Evolutionary conservation across 495 filamentous ascomycete species (phyloP), one percentile per base, ranked within the genome.

Genomic region (Daldinia grandis): DNA sequence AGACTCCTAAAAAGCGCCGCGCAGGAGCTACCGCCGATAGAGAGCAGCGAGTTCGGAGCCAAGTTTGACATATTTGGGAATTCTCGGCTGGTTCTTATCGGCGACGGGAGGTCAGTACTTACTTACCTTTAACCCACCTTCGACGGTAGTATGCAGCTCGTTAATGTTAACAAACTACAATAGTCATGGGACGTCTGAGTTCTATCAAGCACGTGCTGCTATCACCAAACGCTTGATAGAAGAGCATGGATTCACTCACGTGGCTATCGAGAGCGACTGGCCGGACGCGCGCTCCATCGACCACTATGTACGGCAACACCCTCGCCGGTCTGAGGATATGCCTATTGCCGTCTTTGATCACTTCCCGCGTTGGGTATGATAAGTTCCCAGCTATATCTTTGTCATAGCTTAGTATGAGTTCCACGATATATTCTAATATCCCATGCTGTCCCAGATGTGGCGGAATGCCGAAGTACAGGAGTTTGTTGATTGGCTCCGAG

Each of bases 201-300:
- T 68, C 42, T 68, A 68, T 31, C 38, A 53, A 58, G 66, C 66
- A 12, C 58, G 66, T 24, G 66, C 66, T 21, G 58, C 66, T 10
- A 68, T 68, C 24, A 87, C 85, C 2, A 85, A 86, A 64, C 82
- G 80, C 15, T 66, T 86, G 8, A 80, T 87, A 55, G 64, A 79
- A 10, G 50, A 79, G 28, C 85, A 87, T 62, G 84, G 83, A 19
- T 85, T 81, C 68, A 85, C 78, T 9, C 82, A 83, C 54, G 76
- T 86, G 8, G 83, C 82, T 19, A 75, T 87, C 12, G 84, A 87
- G 73, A 80, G 81, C 8, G 85, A 87, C 75, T 87, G 84, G 84
- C 84, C 85, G 0, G 85, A 87, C 56, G 82, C 83, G 12, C 81
- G 84, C 35, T 76, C 78, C 3, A 78, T 87, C 57, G 84, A 87